A percentile compares a stretch with the other conserved stretches of the same genome.
Conservation (phyloP, 768 basidiomycete species). For the Mycena chlorophos region DNA sequence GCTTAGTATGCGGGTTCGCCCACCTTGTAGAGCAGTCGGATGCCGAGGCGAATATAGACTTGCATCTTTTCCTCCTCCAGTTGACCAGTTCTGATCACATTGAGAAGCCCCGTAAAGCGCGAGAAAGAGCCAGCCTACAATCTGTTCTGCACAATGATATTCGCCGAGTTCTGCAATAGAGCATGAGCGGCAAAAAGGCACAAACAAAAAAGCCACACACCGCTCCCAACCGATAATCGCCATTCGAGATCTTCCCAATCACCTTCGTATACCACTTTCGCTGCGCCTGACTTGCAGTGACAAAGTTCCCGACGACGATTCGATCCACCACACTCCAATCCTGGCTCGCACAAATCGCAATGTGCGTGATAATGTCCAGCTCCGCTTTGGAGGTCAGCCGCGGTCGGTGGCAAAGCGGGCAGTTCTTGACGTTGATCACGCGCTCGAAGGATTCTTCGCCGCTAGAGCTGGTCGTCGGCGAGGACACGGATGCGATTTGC, state of each 20-base stretch:
- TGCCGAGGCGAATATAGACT: conserved; percentile 87
- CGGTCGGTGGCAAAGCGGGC: conserved; percentile 90
- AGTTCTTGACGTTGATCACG: conserved; percentile 93
- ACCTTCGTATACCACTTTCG: conserved; percentile 96
- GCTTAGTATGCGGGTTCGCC: not conserved
- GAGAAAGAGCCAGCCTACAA: conserved; percentile 29
- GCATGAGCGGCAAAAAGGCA: conserved; percentile 3
- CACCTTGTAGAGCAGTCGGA: conserved; percentile 86
- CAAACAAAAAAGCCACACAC: conserved; percentile 44
- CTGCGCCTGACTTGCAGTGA: conserved; percentile 92
- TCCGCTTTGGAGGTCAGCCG: conserved; percentile 84
- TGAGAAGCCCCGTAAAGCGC: not conserved
- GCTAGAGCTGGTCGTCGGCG: conserved; percentile 7
- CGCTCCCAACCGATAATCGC: conserved; percentile 88
- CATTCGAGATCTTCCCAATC: conserved; percentile 80
- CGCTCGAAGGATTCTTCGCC: conserved; percentile 59
- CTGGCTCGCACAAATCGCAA: conserved; percentile 92
- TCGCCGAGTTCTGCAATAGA: conserved; percentile 79
- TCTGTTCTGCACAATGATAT: conserved; percentile 96
- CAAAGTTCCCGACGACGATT: conserved; percentile 92
- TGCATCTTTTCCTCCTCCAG: conserved; percentile 99
- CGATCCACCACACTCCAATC: conserved; percentile 90
- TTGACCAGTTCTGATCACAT: conserved; percentile 63
- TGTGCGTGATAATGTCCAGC: conserved; percentile 92
- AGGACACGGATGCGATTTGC: conserved; percentile 20